Evolutionary conservation across 257 asterid genomes (phyloP).

Genomic region (Eucommia ulmoides): DNA sequence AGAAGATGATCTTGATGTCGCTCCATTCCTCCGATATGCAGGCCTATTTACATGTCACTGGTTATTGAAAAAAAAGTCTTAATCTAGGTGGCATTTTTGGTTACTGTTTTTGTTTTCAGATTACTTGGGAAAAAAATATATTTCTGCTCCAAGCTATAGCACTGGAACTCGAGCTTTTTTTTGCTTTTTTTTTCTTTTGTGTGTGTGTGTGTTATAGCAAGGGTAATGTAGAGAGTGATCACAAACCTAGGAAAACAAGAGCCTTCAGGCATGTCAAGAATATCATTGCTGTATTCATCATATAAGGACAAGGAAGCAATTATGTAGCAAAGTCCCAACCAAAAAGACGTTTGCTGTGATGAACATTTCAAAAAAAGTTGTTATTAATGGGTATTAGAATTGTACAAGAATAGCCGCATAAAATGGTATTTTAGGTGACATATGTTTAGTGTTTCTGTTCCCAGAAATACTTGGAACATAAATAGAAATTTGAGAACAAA

Average conservation of each 20-base stretch:
- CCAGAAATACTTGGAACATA: too few relatives aligned
- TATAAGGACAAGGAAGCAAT: constrained; percentile 78
- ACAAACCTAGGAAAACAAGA: constrained; percentile 86
- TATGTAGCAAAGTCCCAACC: constrained; percentile 82
- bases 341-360: constrained; percentile 82
- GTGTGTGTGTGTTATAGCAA: too few relatives aligned
- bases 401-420: too few relatives aligned
- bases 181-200: too few relatives aligned
- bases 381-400: too few relatives aligned
- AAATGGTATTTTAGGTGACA: too few relatives aligned
- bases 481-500: too few relatives aligned
- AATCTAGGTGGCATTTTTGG: too few relatives aligned
- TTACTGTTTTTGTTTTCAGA: too few relatives aligned
- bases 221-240: background rate
- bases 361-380: too few relatives aligned
- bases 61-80: constrained; percentile 4
- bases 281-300: constrained; percentile 90
- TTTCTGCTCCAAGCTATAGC: background rate
- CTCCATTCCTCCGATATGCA: constrained; percentile 34
- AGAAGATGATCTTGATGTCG: constrained; percentile 31
- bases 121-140: too few relatives aligned
- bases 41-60: constrained; percentile 40
- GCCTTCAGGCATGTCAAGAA: constrained; percentile 92
- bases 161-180: constrained; percentile 1
- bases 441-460: too few relatives aligned